Percentiles rank a stretch among this genome's conserved stretches.
These are phyloP conservation scores for Yamadazyma conglobata DNA, from an alignment of 1,139 yeast genomes.

Conservation along the genomic window DNA sequence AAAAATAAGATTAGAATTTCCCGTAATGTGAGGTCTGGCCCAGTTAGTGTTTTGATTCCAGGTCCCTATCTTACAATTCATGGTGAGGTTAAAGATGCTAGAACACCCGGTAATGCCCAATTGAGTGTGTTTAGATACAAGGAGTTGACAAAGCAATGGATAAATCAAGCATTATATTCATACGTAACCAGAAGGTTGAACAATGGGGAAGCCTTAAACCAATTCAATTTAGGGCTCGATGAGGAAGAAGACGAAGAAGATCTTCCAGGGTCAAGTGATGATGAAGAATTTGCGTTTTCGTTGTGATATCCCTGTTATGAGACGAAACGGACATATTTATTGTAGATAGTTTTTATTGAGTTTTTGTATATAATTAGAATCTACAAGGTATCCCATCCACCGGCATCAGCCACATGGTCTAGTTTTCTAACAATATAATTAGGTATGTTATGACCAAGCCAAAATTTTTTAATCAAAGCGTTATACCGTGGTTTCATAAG, in stretches of 20 bases:
- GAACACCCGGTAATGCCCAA: constrained; percentile 51
- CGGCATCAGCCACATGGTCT: constrained; percentile 77
- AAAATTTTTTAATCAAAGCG: constrained; percentile 59
- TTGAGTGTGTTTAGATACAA: constrained; percentile 51
- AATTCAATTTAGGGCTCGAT: background rate
- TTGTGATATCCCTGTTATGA: too few species aligned
- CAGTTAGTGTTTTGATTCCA: constrained; percentile 31
- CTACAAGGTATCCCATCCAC: constrained; percentile 93
- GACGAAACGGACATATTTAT: too few species aligned
- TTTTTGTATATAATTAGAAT: too few species aligned
- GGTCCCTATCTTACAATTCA: constrained; percentile 72
- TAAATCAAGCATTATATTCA: constrained; percentile 48
- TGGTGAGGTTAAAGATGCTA: constrained; percentile 63
- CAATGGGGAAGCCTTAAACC: background rate
- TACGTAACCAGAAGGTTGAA: constrained; percentile 33
- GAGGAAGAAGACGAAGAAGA: constrained; percentile 16
- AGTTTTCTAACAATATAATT: constrained; percentile 75
- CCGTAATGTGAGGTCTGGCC: constrained; percentile 29
- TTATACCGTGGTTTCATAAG: constrained; percentile 64
- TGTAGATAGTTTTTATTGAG: too few species aligned
- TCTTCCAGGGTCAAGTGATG: constrained; percentile 18
- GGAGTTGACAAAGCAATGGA: constrained; percentile 56
- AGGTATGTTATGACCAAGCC: constrained; percentile 80
- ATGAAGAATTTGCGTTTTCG: too few species aligned
- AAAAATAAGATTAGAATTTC: constrained; percentile 35